Percentiles rank a stretch among this genome's conserved stretches.
phyloP scores from a whole-genome alignment of 2,329 filamentous ascomycete genomes.

The Hypoxylon sp. region DNA sequence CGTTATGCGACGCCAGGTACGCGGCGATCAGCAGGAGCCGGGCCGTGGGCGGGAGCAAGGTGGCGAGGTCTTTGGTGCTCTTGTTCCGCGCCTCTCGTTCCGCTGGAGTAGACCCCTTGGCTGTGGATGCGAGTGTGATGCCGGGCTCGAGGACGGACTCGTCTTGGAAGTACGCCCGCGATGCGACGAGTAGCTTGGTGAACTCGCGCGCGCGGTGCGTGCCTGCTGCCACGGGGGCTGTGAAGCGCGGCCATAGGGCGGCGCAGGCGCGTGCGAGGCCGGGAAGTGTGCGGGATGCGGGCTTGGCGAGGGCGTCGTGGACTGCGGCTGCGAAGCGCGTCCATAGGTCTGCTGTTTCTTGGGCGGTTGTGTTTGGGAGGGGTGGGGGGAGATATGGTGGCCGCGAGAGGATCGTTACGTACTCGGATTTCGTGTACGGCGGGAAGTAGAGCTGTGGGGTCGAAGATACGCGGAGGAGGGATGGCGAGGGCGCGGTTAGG shows the following conservation, averaged over 20 bases:
- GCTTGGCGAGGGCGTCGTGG: slow-evolving; percentile 87
- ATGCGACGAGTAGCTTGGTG: slow-evolving; percentile 82
- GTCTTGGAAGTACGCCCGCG: slow-evolving; percentile 78
- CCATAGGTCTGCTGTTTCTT: slow-evolving; percentile 79
- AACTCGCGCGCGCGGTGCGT: slow-evolving; percentile 85
- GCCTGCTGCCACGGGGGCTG: slow-evolving; percentile 81
- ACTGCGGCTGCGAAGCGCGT: slow-evolving; percentile 85
- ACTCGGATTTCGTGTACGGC: slow-evolving; percentile 85
- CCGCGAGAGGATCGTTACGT: slow-evolving; percentile 79
- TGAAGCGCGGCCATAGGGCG: slow-evolving; percentile 88
- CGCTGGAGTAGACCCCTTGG: slow-evolving; percentile 34
- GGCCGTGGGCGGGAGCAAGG: slow-evolving; percentile 78
- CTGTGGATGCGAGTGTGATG: slow-evolving; percentile 58
- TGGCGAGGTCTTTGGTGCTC: slow-evolving; percentile 62
- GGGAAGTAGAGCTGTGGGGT: slow-evolving; percentile 86
- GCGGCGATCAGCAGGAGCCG: slow-evolving; percentile 81
- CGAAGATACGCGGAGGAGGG: slow-evolving; percentile 72
- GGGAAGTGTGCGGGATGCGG: slow-evolving; percentile 84
- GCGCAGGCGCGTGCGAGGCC: slow-evolving; percentile 79
- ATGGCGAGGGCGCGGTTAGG: slow-evolving; percentile 64
- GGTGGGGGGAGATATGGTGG: slow-evolving; percentile 59
- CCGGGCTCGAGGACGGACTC: slow-evolving; percentile 78
- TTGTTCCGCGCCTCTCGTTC: slow-evolving; percentile 1
- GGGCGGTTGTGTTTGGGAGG: slow-evolving; percentile 65
- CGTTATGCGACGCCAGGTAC: slow-evolving; percentile 87